Percentiles rank a stretch among this genome's conserved stretches.
Evolutionary conservation across 73 alveolate species (phyloP).

Genomic region (Paramecium octaurelia): DNA sequence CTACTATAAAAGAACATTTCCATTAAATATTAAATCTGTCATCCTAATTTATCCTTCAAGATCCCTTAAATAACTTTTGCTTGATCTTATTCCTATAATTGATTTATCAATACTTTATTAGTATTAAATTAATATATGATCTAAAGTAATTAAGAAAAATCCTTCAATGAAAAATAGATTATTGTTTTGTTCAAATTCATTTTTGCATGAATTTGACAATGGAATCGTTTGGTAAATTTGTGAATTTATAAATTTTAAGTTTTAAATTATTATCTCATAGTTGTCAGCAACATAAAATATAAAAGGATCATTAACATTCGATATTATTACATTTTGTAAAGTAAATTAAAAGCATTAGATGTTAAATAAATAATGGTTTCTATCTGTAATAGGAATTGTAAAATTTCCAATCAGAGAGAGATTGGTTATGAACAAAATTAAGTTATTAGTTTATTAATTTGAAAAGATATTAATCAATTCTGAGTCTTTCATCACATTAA

Average conservation of each 20-base stretch:
- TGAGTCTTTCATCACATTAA: not conserved
- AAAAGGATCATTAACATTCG: not conserved
- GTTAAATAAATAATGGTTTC: not conserved
- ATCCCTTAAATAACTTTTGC: not conserved
- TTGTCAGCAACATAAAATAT: not conserved
- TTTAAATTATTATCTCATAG: not conserved
- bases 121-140: not conserved
- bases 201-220: not conserved
- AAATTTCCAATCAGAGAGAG: not conserved
- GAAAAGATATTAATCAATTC: not conserved
- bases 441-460: not conserved
- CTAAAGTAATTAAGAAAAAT: not conserved
- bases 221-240: not conserved
- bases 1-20: not conserved
- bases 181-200: not conserved
- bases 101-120: not conserved
- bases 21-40: not conserved
- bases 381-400: not conserved
- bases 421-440: not conserved
- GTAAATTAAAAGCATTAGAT: not conserved
- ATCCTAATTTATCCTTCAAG: not conserved
- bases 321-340: not conserved
- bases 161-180: not conserved
- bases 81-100: not conserved
- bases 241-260: not conserved